Evolutionary conservation across 768 basidiomycete species (phyloP).

Genomic region (Boletus coccyginus): DNA sequence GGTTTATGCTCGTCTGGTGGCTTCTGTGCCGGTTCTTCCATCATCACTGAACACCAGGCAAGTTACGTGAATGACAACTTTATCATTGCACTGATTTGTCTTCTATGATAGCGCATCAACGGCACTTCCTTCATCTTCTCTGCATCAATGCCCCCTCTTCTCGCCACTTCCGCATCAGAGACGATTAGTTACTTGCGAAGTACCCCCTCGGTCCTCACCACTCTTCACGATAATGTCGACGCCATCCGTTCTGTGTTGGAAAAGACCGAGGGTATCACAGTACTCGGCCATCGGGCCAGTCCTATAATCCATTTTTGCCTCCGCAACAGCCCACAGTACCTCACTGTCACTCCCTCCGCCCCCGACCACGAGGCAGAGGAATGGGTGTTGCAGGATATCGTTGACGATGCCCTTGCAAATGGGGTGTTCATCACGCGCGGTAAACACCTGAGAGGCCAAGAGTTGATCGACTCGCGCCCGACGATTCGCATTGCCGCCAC

Average conservation of each 20-base stretch:
- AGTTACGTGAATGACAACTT: not conserved
- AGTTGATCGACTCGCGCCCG: slow-evolving; percentile 76
- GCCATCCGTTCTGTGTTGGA: slow-evolving; percentile 80
- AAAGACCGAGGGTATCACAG: slow-evolving; percentile 72
- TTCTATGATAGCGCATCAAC: slow-evolving; percentile 77
- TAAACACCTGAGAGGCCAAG: slow-evolving; percentile 79
- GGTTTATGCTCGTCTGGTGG: slow-evolving; percentile 85
- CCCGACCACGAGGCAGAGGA: slow-evolving; percentile 71
- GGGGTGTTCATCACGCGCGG: slow-evolving; percentile 87
- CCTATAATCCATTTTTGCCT: slow-evolving; percentile 86
- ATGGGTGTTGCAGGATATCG: slow-evolving; percentile 81
- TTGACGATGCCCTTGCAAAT: slow-evolving; percentile 78
- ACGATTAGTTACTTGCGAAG: slow-evolving; percentile 77
- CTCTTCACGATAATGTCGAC: slow-evolving; percentile 79
- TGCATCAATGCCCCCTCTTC: slow-evolving; percentile 87
- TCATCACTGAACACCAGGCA: slow-evolving; percentile 88
- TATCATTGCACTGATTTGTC: not conserved
- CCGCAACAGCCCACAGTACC: slow-evolving; percentile 32
- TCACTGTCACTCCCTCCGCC: slow-evolving; percentile 20
- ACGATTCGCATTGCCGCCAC: slow-evolving; percentile 83
- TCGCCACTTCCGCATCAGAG: slow-evolving; percentile 85
- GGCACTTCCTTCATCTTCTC: slow-evolving; percentile 95
- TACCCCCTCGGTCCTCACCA: slow-evolving; percentile 69
- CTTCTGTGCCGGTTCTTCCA: slow-evolving; percentile 87
- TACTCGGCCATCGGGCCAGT: slow-evolving; percentile 83